Percentiles rank a stretch among this genome's conserved stretches.
phyloP scores from a whole-genome alignment of 2,329 filamentous ascomycete genomes.

The Cercospora janseana region DNA sequence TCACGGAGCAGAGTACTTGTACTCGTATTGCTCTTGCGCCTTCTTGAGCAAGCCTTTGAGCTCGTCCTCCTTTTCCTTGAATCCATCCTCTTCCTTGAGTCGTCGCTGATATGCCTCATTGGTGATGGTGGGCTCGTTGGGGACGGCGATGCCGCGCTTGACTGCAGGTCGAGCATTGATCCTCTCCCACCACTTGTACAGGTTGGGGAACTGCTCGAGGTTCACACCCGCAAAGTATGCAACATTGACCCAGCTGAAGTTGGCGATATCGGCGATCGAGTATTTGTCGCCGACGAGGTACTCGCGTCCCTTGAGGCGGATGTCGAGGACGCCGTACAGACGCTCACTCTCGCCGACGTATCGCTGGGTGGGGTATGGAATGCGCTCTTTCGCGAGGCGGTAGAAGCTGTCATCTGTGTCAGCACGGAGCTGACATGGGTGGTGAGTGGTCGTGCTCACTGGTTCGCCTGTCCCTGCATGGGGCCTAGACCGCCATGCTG shows the following conservation, averaged over 20 bases:
- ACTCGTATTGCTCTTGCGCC: conserved; percentile 48
- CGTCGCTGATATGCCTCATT: conserved; percentile 46
- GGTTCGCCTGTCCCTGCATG: conserved; percentile 43
- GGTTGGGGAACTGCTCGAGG: conserved; percentile 43
- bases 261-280: conserved; percentile 49
- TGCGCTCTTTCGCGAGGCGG: conserved; percentile 45
- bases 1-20: conserved; percentile 42
- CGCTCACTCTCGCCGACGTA: conserved; percentile 51
- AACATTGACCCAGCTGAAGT: conserved; percentile 47
- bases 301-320: conserved; percentile 41
- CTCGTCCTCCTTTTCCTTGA: conserved; percentile 47
- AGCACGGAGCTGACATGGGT: neutral
- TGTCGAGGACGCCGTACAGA: conserved; percentile 47
- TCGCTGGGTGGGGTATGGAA: conserved; percentile 47
- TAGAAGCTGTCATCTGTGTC: conserved; percentile 33
- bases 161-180: conserved; percentile 45
- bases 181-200: conserved; percentile 47
- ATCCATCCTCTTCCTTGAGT: conserved; percentile 50
- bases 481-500: conserved; percentile 39
- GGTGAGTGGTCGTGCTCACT: conserved; percentile 18
- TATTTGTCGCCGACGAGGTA: conserved; percentile 50
- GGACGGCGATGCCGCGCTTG: conserved; percentile 41
- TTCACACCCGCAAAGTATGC: conserved; percentile 44
- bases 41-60: conserved; percentile 40
- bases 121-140: conserved; percentile 39